Evolutionary conservation across 345 rosid species (phyloP).

Genomic region (Raphanus sativus): DNA sequence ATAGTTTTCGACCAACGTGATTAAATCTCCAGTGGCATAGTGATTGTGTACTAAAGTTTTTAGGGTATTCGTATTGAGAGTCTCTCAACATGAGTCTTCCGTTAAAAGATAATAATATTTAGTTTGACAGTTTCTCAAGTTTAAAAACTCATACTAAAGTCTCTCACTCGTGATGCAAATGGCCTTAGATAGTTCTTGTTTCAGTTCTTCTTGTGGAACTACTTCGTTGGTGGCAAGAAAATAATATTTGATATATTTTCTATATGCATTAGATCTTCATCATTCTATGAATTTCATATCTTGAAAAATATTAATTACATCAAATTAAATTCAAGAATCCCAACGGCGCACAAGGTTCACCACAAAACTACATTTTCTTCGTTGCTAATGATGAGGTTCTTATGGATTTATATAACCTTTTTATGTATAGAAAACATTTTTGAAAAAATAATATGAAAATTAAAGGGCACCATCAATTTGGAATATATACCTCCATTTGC

Average conservation of each 20-base stretch:
- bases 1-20: neutral
- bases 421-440: constrained; percentile 7
- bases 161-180: too few relatives aligned
- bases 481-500: constrained; percentile 53
- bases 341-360: constrained; percentile 65
- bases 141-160: too few relatives aligned
- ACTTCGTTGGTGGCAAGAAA: constrained; percentile 1
- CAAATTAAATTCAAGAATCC: constrained; percentile 40
- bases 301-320: neutral
- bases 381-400: constrained; percentile 62
- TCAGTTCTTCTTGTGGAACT: constrained; percentile 9
- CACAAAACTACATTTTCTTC: constrained; percentile 64
- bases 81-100: too few relatives aligned
- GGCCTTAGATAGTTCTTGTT: neutral
- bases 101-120: too few relatives aligned
- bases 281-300: constrained; percentile 10
- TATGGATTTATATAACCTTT: constrained; percentile 29
- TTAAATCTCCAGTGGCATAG: constrained; percentile 1
- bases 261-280: constrained; percentile 15
- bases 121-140: too few relatives aligned
- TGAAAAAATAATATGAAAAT: constrained; percentile 9
- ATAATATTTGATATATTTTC: neutral
- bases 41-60: neutral
- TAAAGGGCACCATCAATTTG: constrained; percentile 52
- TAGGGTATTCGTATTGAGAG: too few relatives aligned